Evolutionary conservation across 345 rosid genomes (phyloP), one percentile per base, ranked within the genome.

Genomic region (Odontarrhena argentea): DNA sequence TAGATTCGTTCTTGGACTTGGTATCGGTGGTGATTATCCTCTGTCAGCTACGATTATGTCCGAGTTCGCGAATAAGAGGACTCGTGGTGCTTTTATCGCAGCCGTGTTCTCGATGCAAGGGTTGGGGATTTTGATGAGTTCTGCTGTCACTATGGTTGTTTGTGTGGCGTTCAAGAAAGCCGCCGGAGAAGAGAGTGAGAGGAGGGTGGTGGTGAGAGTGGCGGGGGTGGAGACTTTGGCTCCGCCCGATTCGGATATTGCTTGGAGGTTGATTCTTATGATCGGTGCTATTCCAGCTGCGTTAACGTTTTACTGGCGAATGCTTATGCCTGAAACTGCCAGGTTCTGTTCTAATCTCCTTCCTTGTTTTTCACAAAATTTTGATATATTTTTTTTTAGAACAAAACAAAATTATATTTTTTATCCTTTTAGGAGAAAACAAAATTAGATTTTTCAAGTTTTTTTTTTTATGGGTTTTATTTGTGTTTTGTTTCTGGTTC

Each of bases 281-380:
- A 56, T 88, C 5, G 92, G 92, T 41, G 86, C 92, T 11, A 56
- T 88, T 53, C 96, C 96, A 24, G 92, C 96, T 6, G 92, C 83
- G n/a, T 63, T 88, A 25, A 88, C 96, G 3, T 88, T 65, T 40
- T 88, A 86, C 34, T 88, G 89, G 90, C 83, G 96, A 14, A 86
- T 88, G 92, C 74, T 74, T 67, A 88, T 88, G 96, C 96, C 96
- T 1, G 96, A 88, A 84, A 84, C 96, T 14, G 92, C 96, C 46
- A 81, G 92, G 87, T 88, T 77, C 57, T 53, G 3, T 13, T 34
- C 22, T 13, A 10, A 15, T 38, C 22, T 15, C 3, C 15, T 9
- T 42, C 32, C 7, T 13, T 10, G n/a, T 8, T 22, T 45, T 24
- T n/a, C 9, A 36, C 11, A 10, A 9, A 2, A 32, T 32, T 4